Evolutionary conservation across 805 yeast genomes (phyloP).

Genomic region (Wickerhamiella cacticola): DNA sequence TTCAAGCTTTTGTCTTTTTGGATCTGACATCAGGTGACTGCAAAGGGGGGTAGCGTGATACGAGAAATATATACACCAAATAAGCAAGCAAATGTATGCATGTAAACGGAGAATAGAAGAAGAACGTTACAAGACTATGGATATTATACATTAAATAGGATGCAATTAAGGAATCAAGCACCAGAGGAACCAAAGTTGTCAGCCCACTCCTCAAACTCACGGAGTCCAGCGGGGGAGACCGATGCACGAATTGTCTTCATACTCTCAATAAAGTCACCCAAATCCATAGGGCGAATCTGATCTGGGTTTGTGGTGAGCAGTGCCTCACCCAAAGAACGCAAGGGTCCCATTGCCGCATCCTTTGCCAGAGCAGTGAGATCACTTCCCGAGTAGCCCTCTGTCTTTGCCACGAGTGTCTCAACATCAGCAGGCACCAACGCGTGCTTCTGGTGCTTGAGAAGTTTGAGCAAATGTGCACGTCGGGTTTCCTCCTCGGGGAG

Average conservation of each 20-base stretch:
- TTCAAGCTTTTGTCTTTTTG: constrained; percentile 6
- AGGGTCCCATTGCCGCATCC: constrained; percentile 97
- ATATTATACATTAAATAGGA: constrained; percentile 8
- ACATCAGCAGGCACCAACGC: constrained; percentile 54
- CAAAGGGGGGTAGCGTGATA: too few species aligned
- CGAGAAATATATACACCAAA: too few species aligned
- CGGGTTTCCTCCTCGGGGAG: constrained; percentile 82
- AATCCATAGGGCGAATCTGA: constrained; percentile 60
- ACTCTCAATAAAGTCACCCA: constrained; percentile 64
- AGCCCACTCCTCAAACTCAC: constrained; percentile 83
- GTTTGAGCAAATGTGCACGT: constrained; percentile 51
- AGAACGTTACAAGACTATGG: background rate
- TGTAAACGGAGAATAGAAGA: background rate
- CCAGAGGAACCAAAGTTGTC: constrained; percentile 76
- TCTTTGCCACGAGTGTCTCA: constrained; percentile 45
- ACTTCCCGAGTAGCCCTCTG: constrained; percentile 83
- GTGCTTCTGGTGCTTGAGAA: constrained; percentile 61
- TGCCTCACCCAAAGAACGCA: constrained; percentile 78
- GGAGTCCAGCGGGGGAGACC: constrained; percentile 70
- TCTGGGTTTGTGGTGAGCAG: constrained; percentile 56
- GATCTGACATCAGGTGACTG: constrained; percentile 2
- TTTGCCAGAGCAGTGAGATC: constrained; percentile 89
- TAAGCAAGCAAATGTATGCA: too few species aligned
- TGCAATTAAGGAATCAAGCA: constrained; percentile 33
- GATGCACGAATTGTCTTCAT: constrained; percentile 75